Evolutionary conservation across 352 stramenopile species (phyloP).

Genomic region (Phytophthora niederhauseri): DNA sequence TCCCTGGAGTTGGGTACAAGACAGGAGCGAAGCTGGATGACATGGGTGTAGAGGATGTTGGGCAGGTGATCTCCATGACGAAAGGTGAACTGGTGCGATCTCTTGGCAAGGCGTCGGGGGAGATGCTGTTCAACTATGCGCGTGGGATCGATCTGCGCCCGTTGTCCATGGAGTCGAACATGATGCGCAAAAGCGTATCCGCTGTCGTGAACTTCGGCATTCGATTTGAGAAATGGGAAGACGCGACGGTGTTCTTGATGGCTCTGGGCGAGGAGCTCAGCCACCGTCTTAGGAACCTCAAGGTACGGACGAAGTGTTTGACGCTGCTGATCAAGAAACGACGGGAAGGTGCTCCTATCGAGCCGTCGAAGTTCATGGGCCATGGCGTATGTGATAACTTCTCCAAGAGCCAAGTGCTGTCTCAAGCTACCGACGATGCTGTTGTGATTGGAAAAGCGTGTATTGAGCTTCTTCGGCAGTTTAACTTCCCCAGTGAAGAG

Average conservation of each 20-base stretch:
- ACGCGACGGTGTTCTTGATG: slow-evolving; percentile 84
- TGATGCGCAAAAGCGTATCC: slow-evolving; percentile 89
- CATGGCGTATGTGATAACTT: slow-evolving; percentile 88
- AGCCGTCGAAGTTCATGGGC: slow-evolving; percentile 89
- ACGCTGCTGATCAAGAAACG: slow-evolving; percentile 90
- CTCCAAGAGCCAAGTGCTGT: slow-evolving; percentile 71
- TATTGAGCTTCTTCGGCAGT: slow-evolving; percentile 66
- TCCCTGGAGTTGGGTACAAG: slow-evolving; percentile 83
- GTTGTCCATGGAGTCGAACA: slow-evolving; percentile 71
- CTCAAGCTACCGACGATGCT: slow-evolving; percentile 61
- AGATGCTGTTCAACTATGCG: slow-evolving; percentile 80
- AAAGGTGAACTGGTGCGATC: slow-evolving; percentile 58
- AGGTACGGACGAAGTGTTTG: slow-evolving; percentile 63
- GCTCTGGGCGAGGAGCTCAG: slow-evolving; percentile 80
- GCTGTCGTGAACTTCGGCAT: slow-evolving; percentile 95
- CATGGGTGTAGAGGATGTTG: slow-evolving; percentile 64
- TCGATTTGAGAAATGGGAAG: slow-evolving; percentile 79
- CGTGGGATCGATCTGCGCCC: slow-evolving; percentile 76
- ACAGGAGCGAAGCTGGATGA: slow-evolving; percentile 74
- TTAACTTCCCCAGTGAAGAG: slow-evolving; percentile 65
- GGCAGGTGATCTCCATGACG: slow-evolving; percentile 59
- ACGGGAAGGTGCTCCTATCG: slow-evolving; percentile 59
- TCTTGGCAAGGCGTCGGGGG: slow-evolving; percentile 72
- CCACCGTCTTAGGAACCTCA: slow-evolving; percentile 61
- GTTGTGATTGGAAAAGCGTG: slow-evolving; percentile 53